Base-by-base conservation (phyloP, 2,329 filamentous ascomycete species). In the Coleophoma eucalyptorum region DNA sequence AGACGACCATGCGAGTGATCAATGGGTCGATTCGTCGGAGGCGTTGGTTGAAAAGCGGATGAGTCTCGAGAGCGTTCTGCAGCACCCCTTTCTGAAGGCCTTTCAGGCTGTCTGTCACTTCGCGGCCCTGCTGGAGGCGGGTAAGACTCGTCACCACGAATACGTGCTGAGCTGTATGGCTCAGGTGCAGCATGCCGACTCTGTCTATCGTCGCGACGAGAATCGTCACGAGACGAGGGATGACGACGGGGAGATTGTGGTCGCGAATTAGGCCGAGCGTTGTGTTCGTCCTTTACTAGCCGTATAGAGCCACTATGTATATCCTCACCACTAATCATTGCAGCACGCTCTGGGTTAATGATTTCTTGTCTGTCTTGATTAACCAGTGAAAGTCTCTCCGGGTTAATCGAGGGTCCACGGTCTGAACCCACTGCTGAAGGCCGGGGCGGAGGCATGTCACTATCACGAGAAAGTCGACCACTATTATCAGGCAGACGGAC, bases 1-100 rank as follows among this genome's bases (percentile, higher is more conserved):
- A 75, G 58, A 55, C 76, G 70, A 35, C 73, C 72, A 57, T 80
- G 75, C 43, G 83, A 78, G 3, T 69, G 58, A 31, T 84, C 80
- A 19, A 59, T 42, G 2, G 66, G 63, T 37, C 72, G 71, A 20
- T 69, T 52, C 21, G 63, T 46, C 43, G 65, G 53, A 33, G 63
- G 70, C 38, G 60, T 68, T 32, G 58, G 54, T 56, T 65, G 71
- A 62, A 70, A 80, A 51, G 61, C 56, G 13, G 55, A 50, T 65
- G 50, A 15, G 10, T 78, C 74, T 33, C 74, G 69, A 16, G 67
- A 54, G 55, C 75, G 75, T 5, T 76, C 73, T 35, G 52, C 54
- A 41, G 55, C 52, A 16, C 52, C 65, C 46, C 77, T 69, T 11
- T 79, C 78, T 32, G 67, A 62, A 44, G 69, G 66, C 44, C 76